A percentile compares a stretch with the other conserved stretches of the same genome.
phyloP scores from a whole-genome alignment of 257 asterid genomes.

The Linderniella brevidens region DNA sequence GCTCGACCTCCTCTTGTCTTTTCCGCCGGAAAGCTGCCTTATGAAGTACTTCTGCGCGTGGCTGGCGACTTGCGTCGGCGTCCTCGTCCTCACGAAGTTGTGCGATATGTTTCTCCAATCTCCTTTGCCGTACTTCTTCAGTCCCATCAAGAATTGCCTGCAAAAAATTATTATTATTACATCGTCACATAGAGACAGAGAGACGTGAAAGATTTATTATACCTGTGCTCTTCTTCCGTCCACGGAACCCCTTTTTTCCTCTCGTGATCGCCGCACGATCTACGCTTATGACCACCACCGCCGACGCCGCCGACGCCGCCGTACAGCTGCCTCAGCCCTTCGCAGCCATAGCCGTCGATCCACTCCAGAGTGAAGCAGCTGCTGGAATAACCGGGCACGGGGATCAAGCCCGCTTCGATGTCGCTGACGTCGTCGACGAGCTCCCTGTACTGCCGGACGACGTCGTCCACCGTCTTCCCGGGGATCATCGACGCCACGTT shows the following conservation, averaged over 20 bases:
- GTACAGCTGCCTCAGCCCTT: background rate
- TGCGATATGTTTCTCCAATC: slow-evolving; percentile 88
- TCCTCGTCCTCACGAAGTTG: slow-evolving; percentile 65
- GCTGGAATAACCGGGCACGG: slow-evolving; percentile 2
- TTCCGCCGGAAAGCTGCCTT: slow-evolving; percentile 78
- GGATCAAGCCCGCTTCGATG: slow-evolving; percentile 5
- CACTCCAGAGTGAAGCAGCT: slow-evolving; percentile 4
- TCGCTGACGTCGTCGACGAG: slow-evolving; percentile 5
- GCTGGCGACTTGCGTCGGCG: slow-evolving; percentile 92
- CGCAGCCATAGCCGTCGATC: background rate
- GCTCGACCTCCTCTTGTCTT: slow-evolving; percentile 83
- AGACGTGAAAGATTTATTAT: background rate
- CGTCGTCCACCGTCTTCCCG: slow-evolving; percentile 6
- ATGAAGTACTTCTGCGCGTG: slow-evolving; percentile 92
- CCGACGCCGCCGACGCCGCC: slow-evolving; percentile 7
- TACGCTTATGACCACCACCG: slow-evolving; percentile 25
- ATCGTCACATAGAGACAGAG: background rate
- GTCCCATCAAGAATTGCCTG: slow-evolving; percentile 79
- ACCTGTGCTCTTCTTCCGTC: slow-evolving; percentile 97
- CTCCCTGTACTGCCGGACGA: slow-evolving; percentile 4
- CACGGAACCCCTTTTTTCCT: slow-evolving; percentile 87
- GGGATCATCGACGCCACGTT: slow-evolving; percentile 8
- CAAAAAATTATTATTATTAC: too few species aligned
- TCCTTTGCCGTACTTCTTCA: slow-evolving; percentile 89
- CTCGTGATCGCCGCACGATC: slow-evolving; percentile 39